Evolutionary conservation across 139 green algal genomes (phyloP), one percentile per base, ranked within the genome.

Genomic region (Chlamydomonas sphaeroides): DNA sequence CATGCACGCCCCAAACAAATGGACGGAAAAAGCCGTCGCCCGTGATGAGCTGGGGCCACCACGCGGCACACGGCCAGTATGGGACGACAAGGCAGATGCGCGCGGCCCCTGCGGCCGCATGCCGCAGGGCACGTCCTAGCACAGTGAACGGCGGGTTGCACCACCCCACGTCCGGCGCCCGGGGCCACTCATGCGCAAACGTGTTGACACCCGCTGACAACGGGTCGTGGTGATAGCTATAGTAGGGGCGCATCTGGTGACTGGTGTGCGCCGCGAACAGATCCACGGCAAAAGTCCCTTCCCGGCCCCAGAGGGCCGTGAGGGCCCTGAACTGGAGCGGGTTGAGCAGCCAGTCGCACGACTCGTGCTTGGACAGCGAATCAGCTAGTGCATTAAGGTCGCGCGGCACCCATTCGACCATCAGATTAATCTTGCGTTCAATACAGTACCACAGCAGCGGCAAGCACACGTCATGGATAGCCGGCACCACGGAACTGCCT

Each of bases 381-480:
- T 83, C 77, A 2, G 77, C 77, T 0, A 73, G n/a, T 1, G 15
- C 20, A 18, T 83, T 83, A 2, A 28, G 3, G 2, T 75, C 42
- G 33, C 77, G 30, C 17, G 77, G 77, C 10, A 75, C 36, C 77
- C 77, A 83, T 20, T 69, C 49, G 14, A 35, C 21, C 20, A 51
- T 10, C 2, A 83, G 45, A 6, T 56, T 26, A 23, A 83, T 83
- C 5, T 28, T 8, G 23, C 38, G 42, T 1, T 63, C 65, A 6
- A 73, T 10, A 26, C 63, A 83, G 38, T 83, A 66, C 77, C 77
- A 83, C 3, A 83, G n/a, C 8, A 83, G 18, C 7, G 57, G n/a
- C 2, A 53, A 18, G 14, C 70, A 67, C 18, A 35, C 70, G 25
- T 66, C 35, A 30, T 67, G 70, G 10, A 66, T 67, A 4, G 57